Conservation (phyloP, 306 rosid genomes). For the Quercus robur region DNA sequence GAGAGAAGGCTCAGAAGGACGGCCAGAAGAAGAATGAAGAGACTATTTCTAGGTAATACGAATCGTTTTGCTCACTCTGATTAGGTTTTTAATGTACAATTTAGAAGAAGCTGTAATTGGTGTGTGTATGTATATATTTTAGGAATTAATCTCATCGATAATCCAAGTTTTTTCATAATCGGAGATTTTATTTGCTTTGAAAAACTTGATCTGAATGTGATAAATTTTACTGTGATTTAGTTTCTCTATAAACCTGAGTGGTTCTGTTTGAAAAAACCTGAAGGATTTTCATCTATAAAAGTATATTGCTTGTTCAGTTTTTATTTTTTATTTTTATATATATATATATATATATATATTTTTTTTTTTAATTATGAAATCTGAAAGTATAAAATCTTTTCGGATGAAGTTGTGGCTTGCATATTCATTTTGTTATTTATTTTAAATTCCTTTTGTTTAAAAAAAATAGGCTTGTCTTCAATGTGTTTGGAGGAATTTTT, state of each 20-base stretch:
- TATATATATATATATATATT: too few relatives aligned
- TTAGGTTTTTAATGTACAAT: background rate
- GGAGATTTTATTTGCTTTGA: background rate
- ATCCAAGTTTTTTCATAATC: background rate
- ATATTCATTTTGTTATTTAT: background rate
- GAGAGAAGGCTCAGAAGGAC: slow-evolving; percentile 82
- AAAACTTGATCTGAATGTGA: background rate
- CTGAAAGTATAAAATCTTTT: background rate
- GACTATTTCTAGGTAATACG: slow-evolving; percentile 74
- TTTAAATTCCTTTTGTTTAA: too few relatives aligned
- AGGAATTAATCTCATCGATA: background rate
- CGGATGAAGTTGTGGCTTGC: background rate
- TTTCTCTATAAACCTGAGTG: background rate
- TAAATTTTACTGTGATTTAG: background rate
- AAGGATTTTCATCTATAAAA: background rate
- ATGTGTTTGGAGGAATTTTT: too few relatives aligned
- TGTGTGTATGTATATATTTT: too few relatives aligned
- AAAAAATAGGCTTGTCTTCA: too few relatives aligned
- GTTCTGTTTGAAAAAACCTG: background rate
- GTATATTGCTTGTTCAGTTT: background rate
- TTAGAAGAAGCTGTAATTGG: background rate
- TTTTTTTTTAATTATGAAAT: background rate
- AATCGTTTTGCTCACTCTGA: slow-evolving; percentile 12
- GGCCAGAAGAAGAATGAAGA: slow-evolving; percentile 96
- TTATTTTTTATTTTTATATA: background rate